These are phyloP conservation scores for Bertia moriformis DNA, from an alignment of 2,329 filamentous ascomycete species.

Conservation along the genomic window DNA sequence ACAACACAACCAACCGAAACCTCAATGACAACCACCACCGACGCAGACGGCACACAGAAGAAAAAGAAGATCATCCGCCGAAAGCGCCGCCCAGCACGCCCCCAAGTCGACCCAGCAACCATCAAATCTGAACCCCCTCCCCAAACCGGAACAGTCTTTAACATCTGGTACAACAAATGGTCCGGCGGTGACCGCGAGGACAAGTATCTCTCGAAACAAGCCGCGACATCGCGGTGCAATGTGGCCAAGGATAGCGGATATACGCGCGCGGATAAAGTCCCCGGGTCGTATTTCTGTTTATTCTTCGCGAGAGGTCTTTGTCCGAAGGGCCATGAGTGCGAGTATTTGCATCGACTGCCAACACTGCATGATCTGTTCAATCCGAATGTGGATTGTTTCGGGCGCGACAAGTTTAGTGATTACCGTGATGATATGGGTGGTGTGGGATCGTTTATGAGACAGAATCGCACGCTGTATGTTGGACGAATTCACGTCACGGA, in stretches of 20 bases:
- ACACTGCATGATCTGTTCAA: conserved; percentile 80
- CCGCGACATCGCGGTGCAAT: conserved; percentile 76
- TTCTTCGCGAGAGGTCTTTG: conserved; percentile 75
- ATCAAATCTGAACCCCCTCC: conserved; percentile 54
- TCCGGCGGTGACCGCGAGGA: conserved; percentile 87
- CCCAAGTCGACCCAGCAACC: conserved; percentile 56
- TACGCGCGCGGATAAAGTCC: conserved; percentile 61
- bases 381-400: conserved; percentile 89
- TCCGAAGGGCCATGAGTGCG: conserved; percentile 80
- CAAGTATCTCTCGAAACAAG: conserved; percentile 70
- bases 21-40: conserved; percentile 14
- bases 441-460: conserved; percentile 81
- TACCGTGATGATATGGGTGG: conserved; percentile 97
- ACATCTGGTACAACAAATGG: conserved; percentile 95
- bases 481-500: conserved; percentile 90
- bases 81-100: conserved; percentile 55
- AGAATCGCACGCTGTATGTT: conserved; percentile 87
- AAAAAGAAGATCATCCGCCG: conserved; percentile 58
- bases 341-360: conserved; percentile 82
- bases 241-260: conserved; percentile 67
- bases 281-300: conserved; percentile 80
- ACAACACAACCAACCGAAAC: conserved; percentile 6
- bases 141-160: conserved; percentile 61
- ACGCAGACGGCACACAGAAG: conserved; percentile 17
- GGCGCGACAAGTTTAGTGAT: conserved; percentile 79